Percentiles rank a stretch among this genome's conserved stretches.
Conservation (phyloP, 2,329 filamentous ascomycete genomes). For the Phyllosticta paracitricarpa region DNA sequence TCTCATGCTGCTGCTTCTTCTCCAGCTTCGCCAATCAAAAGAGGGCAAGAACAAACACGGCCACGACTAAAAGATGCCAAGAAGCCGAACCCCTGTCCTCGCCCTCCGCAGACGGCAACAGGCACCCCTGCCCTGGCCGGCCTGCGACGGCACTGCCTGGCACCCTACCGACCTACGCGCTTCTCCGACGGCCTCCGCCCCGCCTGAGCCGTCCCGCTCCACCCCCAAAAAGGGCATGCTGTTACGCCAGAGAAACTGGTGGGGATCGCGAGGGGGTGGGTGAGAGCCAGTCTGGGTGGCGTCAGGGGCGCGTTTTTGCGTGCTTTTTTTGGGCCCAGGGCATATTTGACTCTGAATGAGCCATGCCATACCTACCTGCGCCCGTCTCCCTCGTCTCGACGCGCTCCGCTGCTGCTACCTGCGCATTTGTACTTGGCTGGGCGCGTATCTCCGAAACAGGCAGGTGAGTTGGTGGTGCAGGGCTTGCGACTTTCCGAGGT, state of each 20-base stretch:
- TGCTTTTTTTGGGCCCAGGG: not conserved
- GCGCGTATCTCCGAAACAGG: not conserved
- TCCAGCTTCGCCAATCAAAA: not conserved
- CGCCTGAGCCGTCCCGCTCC: not conserved
- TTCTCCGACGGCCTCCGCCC: not conserved
- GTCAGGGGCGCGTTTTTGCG: not conserved
- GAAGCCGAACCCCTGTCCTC: not conserved
- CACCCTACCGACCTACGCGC: not conserved
- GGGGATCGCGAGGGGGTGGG: not conserved
- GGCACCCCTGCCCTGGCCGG: not conserved
- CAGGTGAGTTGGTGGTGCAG: not conserved
- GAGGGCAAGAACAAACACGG: not conserved
- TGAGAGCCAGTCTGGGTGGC: not conserved
- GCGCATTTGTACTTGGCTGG: not conserved
- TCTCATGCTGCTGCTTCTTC: too few species aligned
- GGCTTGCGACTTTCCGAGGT: not conserved
- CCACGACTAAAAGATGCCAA: not conserved
- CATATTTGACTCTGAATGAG: not conserved
- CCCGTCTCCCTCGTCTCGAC: not conserved
- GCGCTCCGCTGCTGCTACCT: too few species aligned
- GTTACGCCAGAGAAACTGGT: not conserved
- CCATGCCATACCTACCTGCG: not conserved
- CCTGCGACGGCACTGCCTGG: not conserved
- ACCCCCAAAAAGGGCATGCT: not conserved
- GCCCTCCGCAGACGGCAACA: not conserved